phyloP scores from a whole-genome alignment of 176 grass and related monocot species.

The Oryza glaberrima region DNA sequence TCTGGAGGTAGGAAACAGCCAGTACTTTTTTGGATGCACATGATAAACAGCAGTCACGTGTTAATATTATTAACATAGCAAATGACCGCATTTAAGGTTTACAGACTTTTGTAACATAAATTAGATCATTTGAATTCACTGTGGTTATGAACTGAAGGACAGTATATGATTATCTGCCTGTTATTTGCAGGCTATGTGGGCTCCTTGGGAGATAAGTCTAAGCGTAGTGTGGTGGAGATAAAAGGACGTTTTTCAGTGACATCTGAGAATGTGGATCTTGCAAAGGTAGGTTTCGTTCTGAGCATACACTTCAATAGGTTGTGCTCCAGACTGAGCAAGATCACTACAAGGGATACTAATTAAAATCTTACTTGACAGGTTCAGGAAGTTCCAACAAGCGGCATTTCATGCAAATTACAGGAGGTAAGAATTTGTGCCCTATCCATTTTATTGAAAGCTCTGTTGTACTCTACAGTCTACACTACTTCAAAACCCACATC shows the following conservation, averaged over 20 bases:
- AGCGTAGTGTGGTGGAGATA: constrained; percentile 76
- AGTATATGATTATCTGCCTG: constrained; percentile 7
- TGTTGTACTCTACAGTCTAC: constrained; percentile 27
- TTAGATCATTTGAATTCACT: neutral
- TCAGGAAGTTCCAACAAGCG: constrained; percentile 67
- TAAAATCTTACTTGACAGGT: constrained; percentile 46
- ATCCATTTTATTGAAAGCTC: constrained; percentile 25
- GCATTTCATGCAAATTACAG: constrained; percentile 47
- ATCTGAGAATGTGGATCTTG: constrained; percentile 98
- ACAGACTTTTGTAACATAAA: neutral
- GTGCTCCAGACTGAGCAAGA: constrained; percentile 23
- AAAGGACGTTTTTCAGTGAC: constrained; percentile 98
- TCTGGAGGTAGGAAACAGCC: constrained; percentile 65
- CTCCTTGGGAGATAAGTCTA: constrained; percentile 82
- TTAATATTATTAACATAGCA: neutral
- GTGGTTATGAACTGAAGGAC: constrained; percentile 1
- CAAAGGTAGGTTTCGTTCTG: constrained; percentile 60
- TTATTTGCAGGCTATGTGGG: constrained; percentile 75
- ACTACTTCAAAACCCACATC: constrained; percentile 18
- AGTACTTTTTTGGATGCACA: constrained; percentile 27
- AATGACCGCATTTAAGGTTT: neutral
- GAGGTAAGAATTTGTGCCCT: constrained; percentile 61
- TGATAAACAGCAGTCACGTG: neutral
- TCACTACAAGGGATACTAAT: constrained; percentile 28
- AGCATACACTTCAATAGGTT: constrained; percentile 8